Conservation (phyloP, 2,329 filamentous ascomycete species). For the Geosmithia morbida region DNA sequence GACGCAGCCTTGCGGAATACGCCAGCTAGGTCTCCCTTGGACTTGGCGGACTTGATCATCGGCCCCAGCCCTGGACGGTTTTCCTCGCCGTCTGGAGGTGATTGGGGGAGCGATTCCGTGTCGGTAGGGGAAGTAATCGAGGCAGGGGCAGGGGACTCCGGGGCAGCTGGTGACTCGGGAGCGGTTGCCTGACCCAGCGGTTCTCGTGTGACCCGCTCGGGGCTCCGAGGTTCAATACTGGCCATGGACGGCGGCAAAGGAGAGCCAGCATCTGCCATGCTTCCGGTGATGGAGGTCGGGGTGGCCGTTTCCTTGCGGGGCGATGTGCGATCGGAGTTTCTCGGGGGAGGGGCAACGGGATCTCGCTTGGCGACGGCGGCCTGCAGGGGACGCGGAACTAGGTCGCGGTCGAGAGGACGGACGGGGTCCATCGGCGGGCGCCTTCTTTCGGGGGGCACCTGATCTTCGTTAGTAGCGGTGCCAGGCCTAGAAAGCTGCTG, state of each 20-base stretch:
- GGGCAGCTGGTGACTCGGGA: not conserved
- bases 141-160: not conserved
- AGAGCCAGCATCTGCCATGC: constrained; percentile 14
- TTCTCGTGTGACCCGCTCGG: not conserved
- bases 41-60: constrained; percentile 75
- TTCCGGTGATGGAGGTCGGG: constrained; percentile 12
- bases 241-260: constrained; percentile 3
- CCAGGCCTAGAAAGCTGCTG: constrained; percentile 10
- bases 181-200: not conserved
- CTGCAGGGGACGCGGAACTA: constrained; percentile 42
- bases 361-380: constrained; percentile 21
- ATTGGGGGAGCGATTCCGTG: not conserved
- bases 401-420: constrained; percentile 36
- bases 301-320: constrained; percentile 22
- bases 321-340: constrained; percentile 33
- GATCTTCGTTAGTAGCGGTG: constrained; percentile 14
- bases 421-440: constrained; percentile 52
- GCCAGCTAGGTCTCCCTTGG: constrained; percentile 58
- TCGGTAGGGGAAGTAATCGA: not conserved
- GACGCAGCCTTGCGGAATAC: constrained; percentile 69
- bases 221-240: not conserved
- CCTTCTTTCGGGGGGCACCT: constrained; percentile 46
- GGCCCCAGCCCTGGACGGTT: constrained; percentile 66
- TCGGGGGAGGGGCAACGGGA: constrained; percentile 29
- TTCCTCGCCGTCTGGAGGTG: constrained; percentile 10